Evolutionary conservation across 2,329 filamentous ascomycete genomes (phyloP), one percentile per base, ranked within the genome.

Genomic region (Ceratocystis albifundus): DNA sequence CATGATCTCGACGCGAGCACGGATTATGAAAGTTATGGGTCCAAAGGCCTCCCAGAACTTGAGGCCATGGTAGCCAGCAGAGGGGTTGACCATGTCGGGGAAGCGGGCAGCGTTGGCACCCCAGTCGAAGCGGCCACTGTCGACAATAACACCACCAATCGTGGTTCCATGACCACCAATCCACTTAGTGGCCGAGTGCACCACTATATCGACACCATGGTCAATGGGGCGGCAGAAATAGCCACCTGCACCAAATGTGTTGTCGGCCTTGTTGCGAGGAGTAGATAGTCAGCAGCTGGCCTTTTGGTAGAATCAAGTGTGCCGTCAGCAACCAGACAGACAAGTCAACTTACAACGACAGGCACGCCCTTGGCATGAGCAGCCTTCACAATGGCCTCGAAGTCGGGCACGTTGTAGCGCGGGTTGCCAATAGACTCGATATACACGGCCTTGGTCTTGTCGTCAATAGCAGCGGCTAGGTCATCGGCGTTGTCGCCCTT

Each of bases 1-100:
- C 68, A 95, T 82, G 71, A 94, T 87, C 80, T 97, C 94, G 48
- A 96, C 90, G 62, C 93, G 87, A 36, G 90, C 85, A 64, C 90
- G 86, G 73, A 96, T 88, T 72, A 89, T 88, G 76, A 90, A 97
- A 32, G 89, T 84, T 71, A 91, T 83, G 66, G 85, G 75, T 45
- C 92, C 92, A 71, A 96, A 96, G 0, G 91, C 92, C 71, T 96
- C 91, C 83, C 86, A 95, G 82, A 96, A 96, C 75, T 90, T 93
- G 70, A 96, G 82, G 44, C 92, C 92, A 77, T 96, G 92, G 80
- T 96, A 96, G 66, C 92, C 91, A 67, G 89, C 88, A 0, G 88
- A 86, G 0, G 88, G 93, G 77, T 97, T 89, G 71, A 89, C 84
- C 80, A 99, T 91, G 75, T 96, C 90, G 1, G 93, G 93, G 81